Evolutionary conservation across 257 asterid genomes (phyloP).

Genomic region (Verbena officinalis): DNA sequence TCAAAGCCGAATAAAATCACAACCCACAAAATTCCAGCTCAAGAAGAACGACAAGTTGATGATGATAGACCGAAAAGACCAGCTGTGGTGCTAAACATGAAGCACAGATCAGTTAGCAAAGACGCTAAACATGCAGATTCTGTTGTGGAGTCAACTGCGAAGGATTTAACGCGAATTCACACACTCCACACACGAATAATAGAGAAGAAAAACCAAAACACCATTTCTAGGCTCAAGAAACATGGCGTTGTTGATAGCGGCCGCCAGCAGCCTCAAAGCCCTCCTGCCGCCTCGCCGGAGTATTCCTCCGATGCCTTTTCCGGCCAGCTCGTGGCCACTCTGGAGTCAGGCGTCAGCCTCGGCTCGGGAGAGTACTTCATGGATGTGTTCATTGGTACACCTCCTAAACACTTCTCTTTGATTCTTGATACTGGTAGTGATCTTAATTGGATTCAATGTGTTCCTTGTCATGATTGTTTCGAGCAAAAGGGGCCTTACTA

Average conservation of each 20-base stretch:
- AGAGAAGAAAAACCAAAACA: constrained; percentile 63
- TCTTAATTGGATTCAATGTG: constrained; percentile 92
- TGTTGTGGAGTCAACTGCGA: constrained; percentile 56
- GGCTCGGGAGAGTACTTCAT: constrained; percentile 81
- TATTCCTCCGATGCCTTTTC: constrained; percentile 21
- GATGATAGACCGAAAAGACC: constrained; percentile 34
- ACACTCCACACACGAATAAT: constrained; percentile 58
- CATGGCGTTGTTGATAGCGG: background rate
- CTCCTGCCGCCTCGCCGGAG: constrained; percentile 39
- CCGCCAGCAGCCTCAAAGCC: background rate
- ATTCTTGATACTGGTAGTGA: constrained; percentile 95
- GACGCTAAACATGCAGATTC: constrained; percentile 38
- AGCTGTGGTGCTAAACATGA: constrained; percentile 57
- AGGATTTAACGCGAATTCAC: constrained; percentile 73
- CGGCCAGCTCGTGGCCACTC: constrained; percentile 72
- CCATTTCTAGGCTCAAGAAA: constrained; percentile 41
- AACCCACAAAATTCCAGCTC: constrained; percentile 17
- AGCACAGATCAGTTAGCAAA: constrained; percentile 51
- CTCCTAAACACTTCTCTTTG: constrained; percentile 79
- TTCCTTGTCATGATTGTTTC: constrained; percentile 86
- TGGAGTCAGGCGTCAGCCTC: constrained; percentile 63
- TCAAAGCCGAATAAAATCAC: constrained; percentile 11
- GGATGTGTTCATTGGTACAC: constrained; percentile 88
- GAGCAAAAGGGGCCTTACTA: constrained; percentile 79
- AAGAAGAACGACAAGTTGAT: constrained; percentile 15